Evolutionary conservation across 1,284 basidiomycete genomes (phyloP).

Genomic region (Rhodotorula sp.): DNA sequence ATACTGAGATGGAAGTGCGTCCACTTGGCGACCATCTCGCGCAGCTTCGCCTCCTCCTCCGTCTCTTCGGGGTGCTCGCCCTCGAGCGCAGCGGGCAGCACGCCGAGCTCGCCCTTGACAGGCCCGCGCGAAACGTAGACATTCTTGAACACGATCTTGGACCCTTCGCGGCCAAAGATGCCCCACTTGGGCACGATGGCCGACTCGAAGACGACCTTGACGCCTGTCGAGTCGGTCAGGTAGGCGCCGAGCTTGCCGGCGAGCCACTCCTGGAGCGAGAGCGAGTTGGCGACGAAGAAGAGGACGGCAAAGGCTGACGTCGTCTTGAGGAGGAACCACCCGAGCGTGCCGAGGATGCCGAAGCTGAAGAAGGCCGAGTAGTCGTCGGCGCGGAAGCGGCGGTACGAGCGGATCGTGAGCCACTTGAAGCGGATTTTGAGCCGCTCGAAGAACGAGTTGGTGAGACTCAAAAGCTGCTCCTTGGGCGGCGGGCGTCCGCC

Average conservation of each 20-base stretch:
- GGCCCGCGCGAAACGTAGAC: constrained; percentile 84
- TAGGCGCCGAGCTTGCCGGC: constrained; percentile 89
- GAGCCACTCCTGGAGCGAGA: constrained; percentile 88
- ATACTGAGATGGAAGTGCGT: constrained; percentile 88
- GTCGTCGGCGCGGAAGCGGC: constrained; percentile 94
- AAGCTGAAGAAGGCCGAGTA: constrained; percentile 91
- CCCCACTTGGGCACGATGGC: constrained; percentile 95
- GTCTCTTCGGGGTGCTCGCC: constrained; percentile 15
- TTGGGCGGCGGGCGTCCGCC: constrained; percentile 61
- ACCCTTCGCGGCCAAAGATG: constrained; percentile 62
- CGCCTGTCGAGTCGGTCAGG: constrained; percentile 87
- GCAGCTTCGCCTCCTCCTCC: constrained; percentile 27
- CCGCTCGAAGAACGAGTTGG: constrained; percentile 86
- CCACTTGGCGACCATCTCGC: constrained; percentile 58
- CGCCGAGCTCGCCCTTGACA: constrained; percentile 32
- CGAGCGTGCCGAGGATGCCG: constrained; percentile 88
- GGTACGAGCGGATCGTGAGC: constrained; percentile 89
- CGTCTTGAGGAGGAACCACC: constrained; percentile 92
- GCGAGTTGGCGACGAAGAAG: constrained; percentile 83
- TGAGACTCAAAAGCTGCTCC: constrained; percentile 82
- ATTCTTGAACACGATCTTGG: constrained; percentile 92
- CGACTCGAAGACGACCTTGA: constrained; percentile 93
- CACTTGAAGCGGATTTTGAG: constrained; percentile 92
- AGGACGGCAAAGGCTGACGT: constrained; percentile 95
- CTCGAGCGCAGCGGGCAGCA: constrained; percentile 48